Conservation (phyloP, 2,329 filamentous ascomycete species). For the Fusarium verticillioides region DNA sequence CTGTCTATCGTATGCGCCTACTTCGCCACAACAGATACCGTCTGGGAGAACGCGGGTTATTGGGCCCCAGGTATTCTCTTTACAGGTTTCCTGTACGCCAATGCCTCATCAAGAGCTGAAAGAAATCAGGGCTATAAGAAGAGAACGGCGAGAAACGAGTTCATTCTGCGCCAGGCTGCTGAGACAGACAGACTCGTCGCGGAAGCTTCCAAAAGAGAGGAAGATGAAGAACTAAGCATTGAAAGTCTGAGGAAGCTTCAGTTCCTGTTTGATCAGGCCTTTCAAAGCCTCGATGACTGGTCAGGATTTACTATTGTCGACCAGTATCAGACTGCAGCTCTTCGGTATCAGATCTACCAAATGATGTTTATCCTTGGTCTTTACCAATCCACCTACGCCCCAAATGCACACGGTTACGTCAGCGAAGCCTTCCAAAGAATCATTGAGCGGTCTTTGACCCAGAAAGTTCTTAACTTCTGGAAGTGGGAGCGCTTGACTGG, state of each 20-base stretch:
- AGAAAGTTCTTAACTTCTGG: neutral
- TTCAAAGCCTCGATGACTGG: neutral
- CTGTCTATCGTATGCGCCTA: neutral
- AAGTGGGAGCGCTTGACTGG: neutral
- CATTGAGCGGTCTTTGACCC: neutral
- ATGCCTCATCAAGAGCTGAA: fast-evolving
- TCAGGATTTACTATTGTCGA: neutral
- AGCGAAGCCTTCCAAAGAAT: neutral
- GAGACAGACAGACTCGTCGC: neutral
- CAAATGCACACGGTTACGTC: neutral
- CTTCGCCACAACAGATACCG: neutral
- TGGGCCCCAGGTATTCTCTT: neutral
- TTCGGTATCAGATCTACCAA: neutral
- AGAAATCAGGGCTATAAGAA: neutral
- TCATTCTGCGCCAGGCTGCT: neutral
- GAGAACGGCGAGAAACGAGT: neutral
- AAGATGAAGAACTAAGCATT: neutral
- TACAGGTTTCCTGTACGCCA: fast-evolving
- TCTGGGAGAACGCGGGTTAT: neutral
- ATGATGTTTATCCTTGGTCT: neutral
- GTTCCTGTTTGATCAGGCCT: fast-evolving
- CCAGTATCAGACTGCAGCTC: neutral
- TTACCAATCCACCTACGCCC: neutral
- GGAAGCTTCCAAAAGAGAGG: neutral
- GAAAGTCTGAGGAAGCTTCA: neutral